Conservation (phyloP, 2,329 filamentous ascomycete species). For the Domatiomyces globalis region DNA sequence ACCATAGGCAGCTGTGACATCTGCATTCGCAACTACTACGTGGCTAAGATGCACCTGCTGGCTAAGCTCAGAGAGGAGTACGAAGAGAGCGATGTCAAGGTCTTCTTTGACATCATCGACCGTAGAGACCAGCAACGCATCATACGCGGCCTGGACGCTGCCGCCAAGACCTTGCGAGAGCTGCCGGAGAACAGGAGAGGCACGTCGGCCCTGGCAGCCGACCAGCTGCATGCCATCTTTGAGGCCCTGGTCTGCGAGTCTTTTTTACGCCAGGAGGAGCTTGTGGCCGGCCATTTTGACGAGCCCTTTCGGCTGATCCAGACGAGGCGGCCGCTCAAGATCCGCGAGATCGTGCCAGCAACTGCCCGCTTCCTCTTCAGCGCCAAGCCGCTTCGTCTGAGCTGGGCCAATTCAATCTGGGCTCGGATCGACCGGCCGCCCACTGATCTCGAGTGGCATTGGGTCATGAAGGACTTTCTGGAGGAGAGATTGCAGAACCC, state of each 20-base stretch:
- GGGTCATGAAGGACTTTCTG: slow-evolving; percentile 65
- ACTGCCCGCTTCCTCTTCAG: slow-evolving; percentile 78
- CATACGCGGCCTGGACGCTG: slow-evolving; percentile 43
- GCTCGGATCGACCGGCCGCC: slow-evolving; percentile 50
- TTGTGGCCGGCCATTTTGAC: slow-evolving; percentile 53
- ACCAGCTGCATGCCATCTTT: slow-evolving; percentile 66
- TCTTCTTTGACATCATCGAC: slow-evolving; percentile 44
- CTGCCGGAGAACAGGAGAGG: slow-evolving; percentile 38
- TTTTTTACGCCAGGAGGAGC: slow-evolving; percentile 48
- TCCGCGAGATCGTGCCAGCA: slow-evolving; percentile 62
- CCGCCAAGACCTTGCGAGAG: slow-evolving; percentile 39
- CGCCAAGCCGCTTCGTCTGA: slow-evolving; percentile 45
- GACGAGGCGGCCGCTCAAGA: slow-evolving; percentile 61
- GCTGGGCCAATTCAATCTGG: slow-evolving; percentile 55
- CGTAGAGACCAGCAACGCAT: slow-evolving; percentile 49
- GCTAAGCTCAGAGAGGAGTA: slow-evolving; percentile 46
- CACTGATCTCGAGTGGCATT: slow-evolving; percentile 65
- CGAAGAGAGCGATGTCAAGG: slow-evolving; percentile 33
- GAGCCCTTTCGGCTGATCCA: slow-evolving; percentile 70
- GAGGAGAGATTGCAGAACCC: slow-evolving; percentile 51
- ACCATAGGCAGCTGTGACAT: slow-evolving; percentile 51
- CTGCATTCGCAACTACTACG: slow-evolving; percentile 63
- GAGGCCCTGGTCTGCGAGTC: slow-evolving; percentile 75
- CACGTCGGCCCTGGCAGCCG: slow-evolving; percentile 37
- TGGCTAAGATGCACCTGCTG: slow-evolving; percentile 48